Conservation (phyloP, 495 filamentous ascomycete species). For the Podospora sp. region DNA sequence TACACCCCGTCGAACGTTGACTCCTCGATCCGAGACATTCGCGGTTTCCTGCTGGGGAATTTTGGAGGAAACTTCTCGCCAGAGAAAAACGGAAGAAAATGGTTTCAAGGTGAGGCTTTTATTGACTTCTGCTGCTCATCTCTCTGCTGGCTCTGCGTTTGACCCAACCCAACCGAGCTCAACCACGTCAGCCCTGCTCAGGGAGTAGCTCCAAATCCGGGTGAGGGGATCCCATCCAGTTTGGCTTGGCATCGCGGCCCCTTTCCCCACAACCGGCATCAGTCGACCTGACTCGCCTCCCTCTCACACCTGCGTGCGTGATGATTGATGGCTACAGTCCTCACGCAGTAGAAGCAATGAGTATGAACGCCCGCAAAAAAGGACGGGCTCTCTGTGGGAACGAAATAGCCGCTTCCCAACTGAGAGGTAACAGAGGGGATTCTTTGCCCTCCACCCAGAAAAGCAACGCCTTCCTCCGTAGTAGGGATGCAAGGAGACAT, state of each 20-base stretch:
- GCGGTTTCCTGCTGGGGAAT: neutral
- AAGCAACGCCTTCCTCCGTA: no score
- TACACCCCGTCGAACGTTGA: neutral
- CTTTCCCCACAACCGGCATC: neutral
- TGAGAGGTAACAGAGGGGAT: no score
- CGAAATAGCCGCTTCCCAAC: no score
- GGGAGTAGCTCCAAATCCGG: neutral
- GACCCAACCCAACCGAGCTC: neutral
- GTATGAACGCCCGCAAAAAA: no score
- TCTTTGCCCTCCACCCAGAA: no score
- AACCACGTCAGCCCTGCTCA: constrained; percentile 1
- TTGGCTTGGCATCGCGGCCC: neutral
- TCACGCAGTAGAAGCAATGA: no score
- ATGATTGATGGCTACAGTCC: no score
- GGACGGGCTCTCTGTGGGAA: no score
- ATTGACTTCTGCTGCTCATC: neutral
- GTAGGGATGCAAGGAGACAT: no score
- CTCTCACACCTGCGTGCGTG: no score
- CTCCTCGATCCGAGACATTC: neutral
- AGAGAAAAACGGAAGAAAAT: neutral
- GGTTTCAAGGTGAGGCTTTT: neutral
- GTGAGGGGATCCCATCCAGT: neutral
- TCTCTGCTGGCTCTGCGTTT: neutral
- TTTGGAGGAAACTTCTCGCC: neutral
- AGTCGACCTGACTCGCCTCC: neutral